Percentiles rank a stretch among this genome's conserved stretches.
These are phyloP conservation scores for Sporothrix globosa DNA, from an alignment of 2,329 filamentous ascomycete species.

Conservation along the genomic window DNA sequence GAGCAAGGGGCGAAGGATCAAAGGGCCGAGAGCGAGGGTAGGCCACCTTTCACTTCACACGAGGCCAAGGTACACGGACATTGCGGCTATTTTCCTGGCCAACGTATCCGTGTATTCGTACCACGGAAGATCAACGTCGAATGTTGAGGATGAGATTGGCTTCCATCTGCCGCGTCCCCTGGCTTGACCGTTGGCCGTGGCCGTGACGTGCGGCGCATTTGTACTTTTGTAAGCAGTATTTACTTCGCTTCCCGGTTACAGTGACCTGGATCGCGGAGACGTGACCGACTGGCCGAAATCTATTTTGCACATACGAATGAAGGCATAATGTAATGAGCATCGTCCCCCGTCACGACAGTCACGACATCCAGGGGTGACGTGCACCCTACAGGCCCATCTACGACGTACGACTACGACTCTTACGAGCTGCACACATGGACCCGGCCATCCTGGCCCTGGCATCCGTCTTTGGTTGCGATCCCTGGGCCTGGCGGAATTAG, in stretches of 20 bases:
- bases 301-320: too few species aligned
- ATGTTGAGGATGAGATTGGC: too few species aligned
- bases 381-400: not conserved
- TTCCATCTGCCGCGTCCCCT: too few species aligned
- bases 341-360: too few species aligned
- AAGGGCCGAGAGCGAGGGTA: not conserved
- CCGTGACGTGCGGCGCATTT: too few species aligned
- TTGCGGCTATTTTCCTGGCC: not conserved
- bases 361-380: too few species aligned
- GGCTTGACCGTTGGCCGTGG: too few species aligned
- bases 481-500: not conserved
- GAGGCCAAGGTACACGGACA: conserved; percentile 15
- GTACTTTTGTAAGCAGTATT: too few species aligned
- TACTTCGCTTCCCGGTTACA: too few species aligned
- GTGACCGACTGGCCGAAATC: conserved; percentile 3
- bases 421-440: conserved; percentile 13
- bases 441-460: not conserved
- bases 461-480: not conserved
- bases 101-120: too few species aligned
- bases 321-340: too few species aligned
- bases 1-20: conserved; percentile 4
- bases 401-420: not conserved
- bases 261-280: not conserved
- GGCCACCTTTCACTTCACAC: not conserved
- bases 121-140: too few species aligned